Percentiles rank a stretch among this genome's conserved stretches.
These are phyloP conservation scores for Cytospora mali DNA, from an alignment of 2,329 filamentous ascomycete genomes.

Conservation along the genomic window DNA sequence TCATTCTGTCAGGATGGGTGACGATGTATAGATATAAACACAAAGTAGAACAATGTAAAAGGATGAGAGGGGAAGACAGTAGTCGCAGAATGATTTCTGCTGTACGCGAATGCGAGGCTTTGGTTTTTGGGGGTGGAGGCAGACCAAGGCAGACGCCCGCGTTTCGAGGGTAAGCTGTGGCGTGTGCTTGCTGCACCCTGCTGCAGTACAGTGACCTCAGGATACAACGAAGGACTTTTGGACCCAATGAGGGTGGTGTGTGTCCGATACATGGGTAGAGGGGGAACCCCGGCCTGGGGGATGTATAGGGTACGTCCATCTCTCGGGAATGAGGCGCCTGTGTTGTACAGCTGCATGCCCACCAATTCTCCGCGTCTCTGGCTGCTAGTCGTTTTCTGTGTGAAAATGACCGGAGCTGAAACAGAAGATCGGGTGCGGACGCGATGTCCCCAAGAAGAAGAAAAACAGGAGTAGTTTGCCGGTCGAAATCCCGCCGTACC, in stretches of 20 bases:
- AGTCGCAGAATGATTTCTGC: constrained; percentile 18
- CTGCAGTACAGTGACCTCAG: constrained; percentile 26
- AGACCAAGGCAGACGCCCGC: constrained; percentile 22
- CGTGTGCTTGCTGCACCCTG: constrained; percentile 22
- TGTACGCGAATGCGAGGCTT: constrained; percentile 23
- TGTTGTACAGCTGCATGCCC: constrained; percentile 25
- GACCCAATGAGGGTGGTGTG: constrained; percentile 15
- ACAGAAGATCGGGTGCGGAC: constrained; percentile 17
- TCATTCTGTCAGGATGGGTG: not conserved
- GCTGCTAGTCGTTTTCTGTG: constrained; percentile 11
- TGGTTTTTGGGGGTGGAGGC: constrained; percentile 24
- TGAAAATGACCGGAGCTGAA: constrained; percentile 17
- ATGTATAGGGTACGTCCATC: constrained; percentile 22
- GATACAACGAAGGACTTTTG: constrained; percentile 26
- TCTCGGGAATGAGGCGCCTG: constrained; percentile 22
- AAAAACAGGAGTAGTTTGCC: constrained; percentile 13
- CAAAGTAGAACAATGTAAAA: constrained; percentile 2
- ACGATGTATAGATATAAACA: constrained; percentile 1
- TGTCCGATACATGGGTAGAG: constrained; percentile 24
- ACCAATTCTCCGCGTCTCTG: constrained; percentile 11
- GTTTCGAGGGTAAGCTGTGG: constrained; percentile 28
- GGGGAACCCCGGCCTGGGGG: constrained; percentile 3
- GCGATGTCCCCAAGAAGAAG: constrained; percentile 12
- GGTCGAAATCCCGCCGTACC: constrained; percentile 9
- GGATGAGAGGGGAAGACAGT: constrained; percentile 14